Evolutionary conservation across 1,139 yeast genomes (phyloP), one percentile per base, ranked within the genome.

Genomic region (Wickerhamomyces sp.): DNA sequence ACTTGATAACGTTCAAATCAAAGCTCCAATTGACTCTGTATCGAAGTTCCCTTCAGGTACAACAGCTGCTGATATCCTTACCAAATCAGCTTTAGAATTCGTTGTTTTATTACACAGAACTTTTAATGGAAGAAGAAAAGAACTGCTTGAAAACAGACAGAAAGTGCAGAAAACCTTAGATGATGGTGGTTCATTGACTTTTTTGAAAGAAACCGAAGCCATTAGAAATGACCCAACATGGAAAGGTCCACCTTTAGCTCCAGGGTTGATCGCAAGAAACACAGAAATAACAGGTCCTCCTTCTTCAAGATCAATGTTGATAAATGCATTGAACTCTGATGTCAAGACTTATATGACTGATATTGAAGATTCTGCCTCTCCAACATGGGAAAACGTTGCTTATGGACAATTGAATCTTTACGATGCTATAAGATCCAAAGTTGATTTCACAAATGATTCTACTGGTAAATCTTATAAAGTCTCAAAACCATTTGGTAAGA

Each of bases 331-430:
- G 59, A 89, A 89, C 68, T 80, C 96, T 5, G 77, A 78, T 43
- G 96, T 89, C 34, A 88, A 85, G 59, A 87, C 96, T 36, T 89
- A 89, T 64, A 89, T 89, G 97, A 82, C 94, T 34, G 97, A 89
- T 67, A 86, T 89, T 55, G 97, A 89, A 65, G 97, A 89, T 67
- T 87, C 96, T 25, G 81, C 89, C 55, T 82, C 97, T 26, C 98
- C 98, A 52, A 90, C 97, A 27, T 92, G 97, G 97, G 67, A 67
- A 52, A 89, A 88, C 65, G 75, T 87, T 72, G 78, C 86, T 46
- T 72, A 77, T 52, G 98, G 97, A 43, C 98, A 92, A 68, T 88
- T 85, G 51, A 90, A 92, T 65, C 71, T 92, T 57, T 89, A 79
- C 66, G 97, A 92, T 60, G 97, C 89, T 29, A 75, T 82, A 39